These are phyloP conservation scores for Coemansia sp. DNA, from an alignment of 192 early-diverging fungal genomes.

Conservation along the genomic window DNA sequence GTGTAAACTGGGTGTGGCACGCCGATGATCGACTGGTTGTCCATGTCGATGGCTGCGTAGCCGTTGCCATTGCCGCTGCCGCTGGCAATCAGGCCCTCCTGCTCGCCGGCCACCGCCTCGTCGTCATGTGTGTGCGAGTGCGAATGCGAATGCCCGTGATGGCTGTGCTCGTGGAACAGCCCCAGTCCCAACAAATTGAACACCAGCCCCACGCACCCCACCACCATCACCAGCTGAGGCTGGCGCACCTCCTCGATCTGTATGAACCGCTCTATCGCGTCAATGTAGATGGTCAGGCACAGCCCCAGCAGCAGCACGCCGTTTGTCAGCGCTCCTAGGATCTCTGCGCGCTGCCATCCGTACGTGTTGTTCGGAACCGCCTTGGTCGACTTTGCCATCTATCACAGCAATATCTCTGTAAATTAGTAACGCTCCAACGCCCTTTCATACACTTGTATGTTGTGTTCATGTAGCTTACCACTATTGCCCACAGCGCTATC, in stretches of 20 bases:
- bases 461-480: slow-evolving; percentile 24
- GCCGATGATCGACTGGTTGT: slow-evolving; percentile 53
- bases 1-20: slow-evolving; percentile 57
- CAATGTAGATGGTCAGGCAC: slow-evolving; percentile 86
- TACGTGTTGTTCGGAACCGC: slow-evolving; percentile 71
- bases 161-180: slow-evolving; percentile 74
- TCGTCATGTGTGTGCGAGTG: slow-evolving; percentile 44
- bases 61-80: neutral
- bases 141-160: slow-evolving; percentile 57
- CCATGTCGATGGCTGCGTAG: slow-evolving; percentile 20
- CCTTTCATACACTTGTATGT: neutral
- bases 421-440: neutral
- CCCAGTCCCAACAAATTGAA: slow-evolving; percentile 80
- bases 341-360: slow-evolving; percentile 89
- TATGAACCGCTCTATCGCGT: slow-evolving; percentile 82
- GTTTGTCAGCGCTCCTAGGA: slow-evolving; percentile 90
- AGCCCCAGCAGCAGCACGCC: slow-evolving; percentile 88
- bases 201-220: slow-evolving; percentile 73
- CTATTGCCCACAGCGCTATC: slow-evolving; percentile 82
- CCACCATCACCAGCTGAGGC: slow-evolving; percentile 73
- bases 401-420: neutral
- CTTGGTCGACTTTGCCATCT: slow-evolving; percentile 62
- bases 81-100: slow-evolving; percentile 27
- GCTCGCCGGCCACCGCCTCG: slow-evolving; percentile 35
- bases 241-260: slow-evolving; percentile 65